Conservation (phyloP, 2,329 filamentous ascomycete genomes). For the Graphiopsis chlorocephala region DNA sequence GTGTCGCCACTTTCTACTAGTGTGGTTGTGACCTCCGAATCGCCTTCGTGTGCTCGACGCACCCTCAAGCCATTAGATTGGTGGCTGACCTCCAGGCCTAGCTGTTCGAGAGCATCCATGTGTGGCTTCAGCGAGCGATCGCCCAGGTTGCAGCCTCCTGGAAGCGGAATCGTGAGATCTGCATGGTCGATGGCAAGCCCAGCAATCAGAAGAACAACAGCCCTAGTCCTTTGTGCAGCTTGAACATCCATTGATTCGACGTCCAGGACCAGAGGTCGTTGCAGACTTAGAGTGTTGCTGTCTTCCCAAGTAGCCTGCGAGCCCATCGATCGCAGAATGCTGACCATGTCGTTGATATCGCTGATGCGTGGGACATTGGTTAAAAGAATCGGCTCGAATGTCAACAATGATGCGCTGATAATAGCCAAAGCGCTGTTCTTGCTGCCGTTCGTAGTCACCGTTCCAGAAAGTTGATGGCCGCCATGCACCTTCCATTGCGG, state of each 20-base stretch:
- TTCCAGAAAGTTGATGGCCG: not conserved
- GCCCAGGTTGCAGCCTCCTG: not conserved
- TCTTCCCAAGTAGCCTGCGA: not conserved
- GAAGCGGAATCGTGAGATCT: not conserved
- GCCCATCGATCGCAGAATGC: not conserved
- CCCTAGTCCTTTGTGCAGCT: not conserved
- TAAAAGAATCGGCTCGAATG: not conserved
- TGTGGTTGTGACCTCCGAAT: not conserved
- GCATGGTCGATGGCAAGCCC: not conserved
- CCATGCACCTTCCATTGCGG: not conserved
- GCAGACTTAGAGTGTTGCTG: not conserved
- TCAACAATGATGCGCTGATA: not conserved
- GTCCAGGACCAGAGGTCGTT: not conserved
- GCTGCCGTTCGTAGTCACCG: constrained; percentile 1
- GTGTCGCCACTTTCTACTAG: not conserved
- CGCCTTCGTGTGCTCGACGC: not conserved
- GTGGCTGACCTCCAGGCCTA: not conserved
- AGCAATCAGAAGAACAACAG: not conserved
- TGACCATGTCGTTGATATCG: not conserved
- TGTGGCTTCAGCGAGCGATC: constrained; percentile 3
- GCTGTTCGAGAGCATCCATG: not conserved
- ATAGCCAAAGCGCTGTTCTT: constrained; percentile 10
- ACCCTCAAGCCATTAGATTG: not conserved
- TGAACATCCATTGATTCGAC: not conserved
- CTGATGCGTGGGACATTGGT: constrained; percentile 4